Conservation (phyloP, 2,329 filamentous ascomycete species). For the Lojkania enalia region DNA sequence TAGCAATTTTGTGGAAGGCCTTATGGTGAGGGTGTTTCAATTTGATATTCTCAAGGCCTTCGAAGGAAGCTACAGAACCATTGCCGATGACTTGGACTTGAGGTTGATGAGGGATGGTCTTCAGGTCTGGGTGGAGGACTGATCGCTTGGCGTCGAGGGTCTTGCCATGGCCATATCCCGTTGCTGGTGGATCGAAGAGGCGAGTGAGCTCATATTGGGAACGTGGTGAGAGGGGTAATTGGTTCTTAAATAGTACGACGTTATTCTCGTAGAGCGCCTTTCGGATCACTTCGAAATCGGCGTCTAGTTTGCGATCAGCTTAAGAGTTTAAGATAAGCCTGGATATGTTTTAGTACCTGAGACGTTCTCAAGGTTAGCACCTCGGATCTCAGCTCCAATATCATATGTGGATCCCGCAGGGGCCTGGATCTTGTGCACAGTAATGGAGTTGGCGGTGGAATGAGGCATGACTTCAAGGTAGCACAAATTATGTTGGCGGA, state of each 20-base stretch:
- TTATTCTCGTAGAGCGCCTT: slow-evolving; percentile 69
- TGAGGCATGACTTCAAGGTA: too few species aligned
- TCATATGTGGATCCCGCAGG: slow-evolving; percentile 38
- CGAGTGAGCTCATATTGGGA: slow-evolving; percentile 75
- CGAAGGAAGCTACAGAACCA: slow-evolving; percentile 68
- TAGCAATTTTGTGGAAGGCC: slow-evolving; percentile 70
- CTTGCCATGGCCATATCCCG: slow-evolving; percentile 75
- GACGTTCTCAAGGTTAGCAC: slow-evolving; percentile 64
- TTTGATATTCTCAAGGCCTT: slow-evolving; percentile 68
- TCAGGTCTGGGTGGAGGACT: slow-evolving; percentile 77
- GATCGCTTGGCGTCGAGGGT: slow-evolving; percentile 67
- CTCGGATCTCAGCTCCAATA: slow-evolving; percentile 64
- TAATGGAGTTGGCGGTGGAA: slow-evolving; percentile 23
- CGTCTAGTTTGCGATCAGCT: slow-evolving; percentile 49
- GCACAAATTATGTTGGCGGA: too few species aligned
- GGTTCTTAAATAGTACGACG: slow-evolving; percentile 71
- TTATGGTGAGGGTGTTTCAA: slow-evolving; percentile 76
- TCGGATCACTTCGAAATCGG: slow-evolving; percentile 66
- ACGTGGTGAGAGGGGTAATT: slow-evolving; percentile 64
- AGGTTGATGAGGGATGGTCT: slow-evolving; percentile 78
- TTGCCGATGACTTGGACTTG: slow-evolving; percentile 83
- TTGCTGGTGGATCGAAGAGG: slow-evolving; percentile 68
- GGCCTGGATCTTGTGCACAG: slow-evolving; percentile 20
- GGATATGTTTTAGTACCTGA: slow-evolving; percentile 57
- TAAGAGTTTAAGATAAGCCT: slow-evolving; percentile 18